Base-by-base conservation (phyloP, 202 grass and related monocot species). In the Bolboschoenoplectus hybrid region DNA sequence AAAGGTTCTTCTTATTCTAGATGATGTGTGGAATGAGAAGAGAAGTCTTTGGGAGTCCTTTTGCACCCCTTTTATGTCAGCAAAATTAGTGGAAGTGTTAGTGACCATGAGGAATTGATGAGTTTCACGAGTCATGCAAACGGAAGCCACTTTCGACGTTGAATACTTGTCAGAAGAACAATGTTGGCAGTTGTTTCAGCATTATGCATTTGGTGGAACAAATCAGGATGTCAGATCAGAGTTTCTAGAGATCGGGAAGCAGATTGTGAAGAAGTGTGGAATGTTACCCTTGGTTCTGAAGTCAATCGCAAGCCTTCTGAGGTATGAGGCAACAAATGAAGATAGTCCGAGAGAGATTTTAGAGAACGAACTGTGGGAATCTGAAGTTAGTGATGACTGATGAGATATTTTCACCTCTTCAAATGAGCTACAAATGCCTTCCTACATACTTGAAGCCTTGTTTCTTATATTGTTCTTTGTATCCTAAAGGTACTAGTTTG, bases 1-100 rank as follows among this genome's bases (percentile, higher is more conserved):
- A 81, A 83, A 26, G 26, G 34, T 89, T 1, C 85, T 92, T 50
- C 78, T 92, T 1, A 79, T 92, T 20, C 66, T 92, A 26, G 90
- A 92, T 79, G 90, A 55, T 55, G 10, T 55, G 52, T 55, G 52
- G 52, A 55, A 55, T 55, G 52, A 55, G 52, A 2, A 55, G 11
- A 1, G 26, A 51, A 72, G 7, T 73, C 36, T 8, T 2, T 92
- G 90, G 90, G 49, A 82, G 4, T 71, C 63, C 5, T 64, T 89
- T 9, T 40, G 67, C 0, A 0, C 2, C 17, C 81, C 74, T 2
- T 55, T 92, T 4, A 61, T 19, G 1, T 12, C 3, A 40, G 81
- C 84, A 7, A 0, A 35, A 46, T 58, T 2, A 14, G 65, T 81
- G 10, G 85, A 35, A 82, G 85, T 91, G 7, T 8, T 91, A 12